Evolutionary conservation across 2,329 filamentous ascomycete genomes (phyloP), one percentile per base, ranked within the genome.

Genomic region (Neopestalotiopsis sp.): DNA sequence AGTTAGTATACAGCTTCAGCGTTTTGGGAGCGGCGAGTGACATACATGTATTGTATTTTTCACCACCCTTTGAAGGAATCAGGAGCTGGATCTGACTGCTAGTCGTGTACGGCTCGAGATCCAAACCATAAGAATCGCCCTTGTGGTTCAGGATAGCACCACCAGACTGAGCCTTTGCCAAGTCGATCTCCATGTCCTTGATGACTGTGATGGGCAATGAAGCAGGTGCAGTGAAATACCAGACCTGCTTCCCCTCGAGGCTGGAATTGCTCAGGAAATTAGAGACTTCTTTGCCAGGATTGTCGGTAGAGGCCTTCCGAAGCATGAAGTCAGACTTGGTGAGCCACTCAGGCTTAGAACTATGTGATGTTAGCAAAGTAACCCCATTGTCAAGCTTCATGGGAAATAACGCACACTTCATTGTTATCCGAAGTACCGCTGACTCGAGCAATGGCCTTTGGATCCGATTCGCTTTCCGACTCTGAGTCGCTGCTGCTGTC

Each of bases 151-250:
- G 80, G 14, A 92, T 80, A 4, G 86, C 74, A 45, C 87, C 83
- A 14, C 85, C 85, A 1, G 84, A 81, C 69, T 85, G 81, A 1
- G 86, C 85, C 66, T 87, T 84, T 68, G 89, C 86, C 74, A 89
- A 77, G 10, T 86, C 85, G 57, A 93, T 86, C 49, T 90, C 86
- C 70, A 94, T 82, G 71, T 90, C 86, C 76, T 90, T 87, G 61
- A 94, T 81, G 1, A 91, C 85, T 12, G 88, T 89, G 68, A 94
- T 86, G n/a, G 92, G 89, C 2, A 94, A 82, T 12, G 88, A 89
- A 5, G 89, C 87, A 2, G 92, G 92, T 3, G 91, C 90, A 10
- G 91, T 93, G 74, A 95, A 93, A 78, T 94, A 93, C 92, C 92
- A 95, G 69, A 94, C 84, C 77, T 94, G 90, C 82, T 94, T 94